A percentile compares a stretch with the other conserved stretches of the same genome.
Conservation (phyloP, 148 eudicot species). For the Cornus florida region DNA sequence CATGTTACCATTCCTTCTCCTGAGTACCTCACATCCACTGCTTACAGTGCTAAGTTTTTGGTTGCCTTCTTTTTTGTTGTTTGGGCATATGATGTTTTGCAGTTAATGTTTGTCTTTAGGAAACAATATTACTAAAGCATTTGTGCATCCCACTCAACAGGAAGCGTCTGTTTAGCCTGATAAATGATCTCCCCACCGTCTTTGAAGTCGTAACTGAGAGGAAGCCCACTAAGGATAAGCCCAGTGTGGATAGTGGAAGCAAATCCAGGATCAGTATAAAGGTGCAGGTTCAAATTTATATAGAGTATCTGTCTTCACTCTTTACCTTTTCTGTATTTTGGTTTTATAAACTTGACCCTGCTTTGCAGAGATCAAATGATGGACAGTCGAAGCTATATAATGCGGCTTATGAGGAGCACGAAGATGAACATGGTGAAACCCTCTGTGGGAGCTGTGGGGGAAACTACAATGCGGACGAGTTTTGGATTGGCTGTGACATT, state of each 20-base stretch:
- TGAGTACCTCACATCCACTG: not conserved
- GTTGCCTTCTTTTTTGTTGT: too few relatives aligned
- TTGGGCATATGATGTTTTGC: not conserved
- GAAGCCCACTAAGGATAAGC: constrained; percentile 10
- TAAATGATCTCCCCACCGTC: constrained; percentile 1
- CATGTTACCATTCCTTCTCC: too few relatives aligned
- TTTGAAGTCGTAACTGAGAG: constrained; percentile 10
- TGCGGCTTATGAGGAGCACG: constrained; percentile 25
- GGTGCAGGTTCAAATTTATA: not conserved
- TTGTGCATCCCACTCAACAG: not conserved
- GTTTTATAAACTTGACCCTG: not conserved
- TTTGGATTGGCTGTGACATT: constrained; percentile 26
- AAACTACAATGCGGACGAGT: constrained; percentile 29
- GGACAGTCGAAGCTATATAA: constrained; percentile 21
- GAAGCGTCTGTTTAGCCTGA: constrained; percentile 16
- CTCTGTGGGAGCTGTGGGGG: constrained; percentile 33
- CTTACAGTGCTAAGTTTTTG: not conserved
- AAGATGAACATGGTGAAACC: constrained; percentile 35
- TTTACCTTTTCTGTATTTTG: not conserved
- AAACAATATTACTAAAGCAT: not conserved
- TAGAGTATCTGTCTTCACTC: not conserved
- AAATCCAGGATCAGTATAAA: constrained; percentile 11
- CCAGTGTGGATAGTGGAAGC: constrained; percentile 14
- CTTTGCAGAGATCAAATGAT: constrained; percentile 27
- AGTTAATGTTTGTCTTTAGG: too few relatives aligned